Base-by-base conservation (phyloP, 805 yeast genomes). In the Wickerhamomyces bovis region DNA sequence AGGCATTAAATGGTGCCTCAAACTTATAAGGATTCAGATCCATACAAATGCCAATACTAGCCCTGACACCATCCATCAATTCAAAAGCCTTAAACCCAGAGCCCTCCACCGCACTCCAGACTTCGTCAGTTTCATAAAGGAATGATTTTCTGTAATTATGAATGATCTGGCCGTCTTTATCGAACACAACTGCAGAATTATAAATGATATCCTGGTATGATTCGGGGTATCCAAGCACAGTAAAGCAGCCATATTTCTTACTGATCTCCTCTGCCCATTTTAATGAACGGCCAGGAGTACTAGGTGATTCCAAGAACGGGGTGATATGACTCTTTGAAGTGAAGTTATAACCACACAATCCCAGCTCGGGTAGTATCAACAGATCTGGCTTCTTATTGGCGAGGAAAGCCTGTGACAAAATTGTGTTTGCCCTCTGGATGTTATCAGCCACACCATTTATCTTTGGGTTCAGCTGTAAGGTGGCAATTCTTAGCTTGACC, bases 21-120 rank as follows among this genome's bases (percentile, higher is more conserved):
- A 90, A 90, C 60, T 85, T 73, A 62, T 86, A 85, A 0, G 97
- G 96, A 61, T 87, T 89, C 51, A 90, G 64, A 66, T 90, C 98
- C 97, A 90, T 90, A 62, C 98, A 90, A 6, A 90, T 89, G 0
- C 97, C 98, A 45, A 90, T 71, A 30, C 81, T 73, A 1, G 84
- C 68, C 31, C 62, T 72, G 7, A 77, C 53, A 21, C 65, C 65
- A 6, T 52, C 49, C 43, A 48, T 50, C 30, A 58, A 21, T 22
- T 57, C 70, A 42, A 84, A 76, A 1, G 75, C 61, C 22, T 68
- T 64, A 56, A 89, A 89, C 0, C 79, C 80, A 2, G 61, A 65
- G 42, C 83, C 82, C 57, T 86, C 95, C 2, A 59, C 50, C 46
- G 89, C 82, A 0, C 94, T 95, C 94, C 95, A 89, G 0, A 55